phyloP scores from a whole-genome alignment of 768 basidiomycete genomes.

The Rhodotorula babjevae region DNA sequence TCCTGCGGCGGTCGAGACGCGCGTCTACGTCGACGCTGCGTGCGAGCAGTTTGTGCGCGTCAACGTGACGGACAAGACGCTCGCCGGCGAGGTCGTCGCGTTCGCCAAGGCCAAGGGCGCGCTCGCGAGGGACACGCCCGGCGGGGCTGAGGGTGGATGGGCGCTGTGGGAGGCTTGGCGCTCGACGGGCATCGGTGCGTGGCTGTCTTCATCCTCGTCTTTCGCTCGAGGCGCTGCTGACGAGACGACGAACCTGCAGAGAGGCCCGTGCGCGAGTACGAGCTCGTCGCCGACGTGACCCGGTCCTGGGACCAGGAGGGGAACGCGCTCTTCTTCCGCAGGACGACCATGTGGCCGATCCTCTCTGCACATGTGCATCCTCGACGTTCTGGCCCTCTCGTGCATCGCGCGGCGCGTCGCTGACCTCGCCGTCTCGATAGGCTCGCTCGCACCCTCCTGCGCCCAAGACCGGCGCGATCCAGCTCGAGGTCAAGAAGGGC shows the following conservation, averaged over 20 bases:
- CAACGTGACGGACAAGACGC: slow-evolving; percentile 63
- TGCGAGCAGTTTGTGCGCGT: slow-evolving; percentile 66
- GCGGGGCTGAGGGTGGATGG: slow-evolving; percentile 60
- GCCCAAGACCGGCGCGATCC: slow-evolving; percentile 62
- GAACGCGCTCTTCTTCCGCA: slow-evolving; percentile 74
- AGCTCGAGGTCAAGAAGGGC: slow-evolving; percentile 83
- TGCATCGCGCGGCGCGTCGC: too few relatives aligned
- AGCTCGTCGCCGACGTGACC: slow-evolving; percentile 70
- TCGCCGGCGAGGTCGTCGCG: slow-evolving; percentile 66
- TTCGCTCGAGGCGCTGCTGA: neutral
- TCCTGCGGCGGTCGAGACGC: slow-evolving; percentile 37
- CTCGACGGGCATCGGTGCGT: slow-evolving; percentile 84
- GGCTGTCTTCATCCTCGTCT: neutral
- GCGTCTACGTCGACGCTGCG: slow-evolving; percentile 71
- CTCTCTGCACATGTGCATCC: slow-evolving; percentile 14
- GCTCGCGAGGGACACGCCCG: slow-evolving; percentile 50
- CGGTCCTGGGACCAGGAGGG: slow-evolving; percentile 80
- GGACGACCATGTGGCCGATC: slow-evolving; percentile 58
- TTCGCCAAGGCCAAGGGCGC: slow-evolving; percentile 64
- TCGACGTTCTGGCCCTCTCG: too few relatives aligned
- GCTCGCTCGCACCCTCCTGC: slow-evolving; percentile 36
- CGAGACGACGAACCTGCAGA: slow-evolving; percentile 49
- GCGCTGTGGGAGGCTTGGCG: slow-evolving; percentile 86
- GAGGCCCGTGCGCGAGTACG: slow-evolving; percentile 81
- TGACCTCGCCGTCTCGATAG: neutral